A percentile compares a stretch with the other conserved stretches of the same genome.
Conservation (phyloP, 2,329 filamentous ascomycete genomes). For the Aspergillus awamori region DNA sequence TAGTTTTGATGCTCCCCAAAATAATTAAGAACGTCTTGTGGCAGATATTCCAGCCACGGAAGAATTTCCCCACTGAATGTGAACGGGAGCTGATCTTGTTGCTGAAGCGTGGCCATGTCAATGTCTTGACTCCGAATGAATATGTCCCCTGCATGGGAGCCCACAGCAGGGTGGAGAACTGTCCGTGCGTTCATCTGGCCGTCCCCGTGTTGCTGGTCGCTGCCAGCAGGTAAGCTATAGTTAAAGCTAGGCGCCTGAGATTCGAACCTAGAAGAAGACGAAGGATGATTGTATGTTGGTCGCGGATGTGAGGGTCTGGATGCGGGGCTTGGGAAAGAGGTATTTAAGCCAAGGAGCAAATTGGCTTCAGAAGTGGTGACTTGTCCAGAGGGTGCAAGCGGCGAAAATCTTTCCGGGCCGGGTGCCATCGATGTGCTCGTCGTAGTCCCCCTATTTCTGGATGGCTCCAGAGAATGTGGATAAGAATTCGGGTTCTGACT, state of each 20-base stretch:
- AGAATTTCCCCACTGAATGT: conserved; percentile 62
- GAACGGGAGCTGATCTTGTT: conserved; percentile 44
- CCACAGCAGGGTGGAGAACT: conserved; percentile 24
- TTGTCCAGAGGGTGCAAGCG: conserved; percentile 48
- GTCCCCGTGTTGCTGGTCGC: conserved; percentile 20
- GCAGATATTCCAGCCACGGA: conserved; percentile 75
- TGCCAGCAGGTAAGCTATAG: conserved; percentile 25
- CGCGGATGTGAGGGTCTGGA: conserved; percentile 27
- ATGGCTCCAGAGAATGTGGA: conserved; percentile 37
- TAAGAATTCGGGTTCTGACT: conserved; percentile 27
- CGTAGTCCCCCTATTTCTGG: conserved; percentile 28
- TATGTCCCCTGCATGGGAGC: conserved; percentile 48
- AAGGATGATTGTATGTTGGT: conserved; percentile 26
- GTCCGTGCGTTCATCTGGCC: conserved; percentile 22
- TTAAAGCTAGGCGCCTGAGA: conserved; percentile 25
- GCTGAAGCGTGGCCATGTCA: conserved; percentile 66
- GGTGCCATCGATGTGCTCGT: conserved; percentile 24
- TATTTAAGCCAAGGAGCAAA: conserved; percentile 54
- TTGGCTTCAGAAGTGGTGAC: conserved; percentile 36
- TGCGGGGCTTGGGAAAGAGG: conserved; percentile 41
- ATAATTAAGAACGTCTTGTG: conserved; percentile 64
- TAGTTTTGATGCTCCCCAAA: conserved; percentile 48
- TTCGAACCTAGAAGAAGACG: conserved; percentile 22
- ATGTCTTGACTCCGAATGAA: conserved; percentile 78
- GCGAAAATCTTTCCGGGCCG: conserved; percentile 30